These are phyloP conservation scores for Tulasnella sp. DNA, from an alignment of 768 basidiomycete species.

Conservation along the genomic window DNA sequence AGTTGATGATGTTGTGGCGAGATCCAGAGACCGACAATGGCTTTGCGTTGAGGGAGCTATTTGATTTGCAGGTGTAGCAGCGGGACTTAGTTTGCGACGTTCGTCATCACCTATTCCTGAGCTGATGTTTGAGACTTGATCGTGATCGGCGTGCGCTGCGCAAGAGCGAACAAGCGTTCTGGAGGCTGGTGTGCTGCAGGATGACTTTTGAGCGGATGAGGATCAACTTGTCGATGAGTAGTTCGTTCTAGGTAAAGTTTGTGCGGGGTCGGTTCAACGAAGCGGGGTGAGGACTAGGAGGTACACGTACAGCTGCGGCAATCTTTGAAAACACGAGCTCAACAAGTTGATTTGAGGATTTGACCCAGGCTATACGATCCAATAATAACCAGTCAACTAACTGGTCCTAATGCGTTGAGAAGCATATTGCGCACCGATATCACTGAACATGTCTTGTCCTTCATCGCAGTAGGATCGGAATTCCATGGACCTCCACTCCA, in stretches of 20 bases:
- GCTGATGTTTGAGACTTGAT: too few species aligned
- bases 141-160: slow-evolving; percentile 74
- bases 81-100: neutral
- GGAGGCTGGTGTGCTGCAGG: slow-evolving; percentile 53
- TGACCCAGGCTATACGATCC: slow-evolving; percentile 43
- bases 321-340: slow-evolving; percentile 84
- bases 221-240: slow-evolving; percentile 78
- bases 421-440: slow-evolving; percentile 44
- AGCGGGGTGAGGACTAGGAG: neutral
- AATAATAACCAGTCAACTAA: slow-evolving; percentile 26
- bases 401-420: slow-evolving; percentile 15
- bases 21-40: slow-evolving; percentile 32
- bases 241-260: slow-evolving; percentile 54
- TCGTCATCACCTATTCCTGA: too few species aligned
- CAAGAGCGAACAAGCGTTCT: slow-evolving; percentile 74
- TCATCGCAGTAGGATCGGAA: slow-evolving; percentile 73
- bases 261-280: neutral
- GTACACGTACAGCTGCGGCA: slow-evolving; percentile 61
- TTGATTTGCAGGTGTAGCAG: neutral
- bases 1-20: slow-evolving; percentile 22
- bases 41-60: slow-evolving; percentile 25
- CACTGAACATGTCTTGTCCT: slow-evolving; percentile 61
- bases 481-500: slow-evolving; percentile 64
- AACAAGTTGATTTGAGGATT: slow-evolving; percentile 63
- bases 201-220: slow-evolving; percentile 74